These are phyloP conservation scores for Microcera coccophila DNA, from an alignment of 2,329 filamentous ascomycete genomes.

Conservation along the genomic window DNA sequence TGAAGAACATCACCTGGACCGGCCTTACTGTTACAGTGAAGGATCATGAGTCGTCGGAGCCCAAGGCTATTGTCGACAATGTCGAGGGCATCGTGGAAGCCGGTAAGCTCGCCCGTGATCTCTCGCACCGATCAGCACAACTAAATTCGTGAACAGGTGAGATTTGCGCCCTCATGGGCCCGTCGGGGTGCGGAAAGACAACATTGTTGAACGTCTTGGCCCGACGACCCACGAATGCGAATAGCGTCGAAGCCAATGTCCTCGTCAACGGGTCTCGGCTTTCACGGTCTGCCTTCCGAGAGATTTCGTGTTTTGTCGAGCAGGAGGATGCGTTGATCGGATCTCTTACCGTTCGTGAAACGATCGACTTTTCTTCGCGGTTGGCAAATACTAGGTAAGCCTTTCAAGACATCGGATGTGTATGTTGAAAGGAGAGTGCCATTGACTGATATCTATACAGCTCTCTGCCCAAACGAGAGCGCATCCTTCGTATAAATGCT, in stretches of 20 bases:
- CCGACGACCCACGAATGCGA: constrained; percentile 45
- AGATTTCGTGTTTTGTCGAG: constrained; percentile 74
- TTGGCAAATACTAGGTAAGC: constrained; percentile 56
- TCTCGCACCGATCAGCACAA: not conserved
- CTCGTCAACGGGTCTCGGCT: constrained; percentile 58
- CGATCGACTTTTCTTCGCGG: constrained; percentile 71
- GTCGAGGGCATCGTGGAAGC: constrained; percentile 62
- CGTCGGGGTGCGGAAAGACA: constrained; percentile 71
- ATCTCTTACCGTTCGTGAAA: constrained; percentile 75
- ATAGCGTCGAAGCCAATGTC: constrained; percentile 37
- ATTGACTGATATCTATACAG: constrained; percentile 16
- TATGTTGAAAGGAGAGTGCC: not conserved
- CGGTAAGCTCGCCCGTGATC: constrained; percentile 36
- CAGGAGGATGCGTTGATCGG: constrained; percentile 84
- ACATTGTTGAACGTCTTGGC: constrained; percentile 79
- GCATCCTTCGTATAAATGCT: constrained; percentile 58
- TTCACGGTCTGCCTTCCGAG: constrained; percentile 54
- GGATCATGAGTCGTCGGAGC: constrained; percentile 61
- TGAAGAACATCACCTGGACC: constrained; percentile 63
- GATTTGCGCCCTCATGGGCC: constrained; percentile 77
- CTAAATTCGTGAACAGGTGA: constrained; percentile 54
- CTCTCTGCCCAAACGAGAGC: constrained; percentile 47
- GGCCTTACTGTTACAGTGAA: constrained; percentile 68
- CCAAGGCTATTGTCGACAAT: constrained; percentile 59
- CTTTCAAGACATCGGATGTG: not conserved